Percentiles rank a stretch among this genome's conserved stretches.
phyloP scores from a whole-genome alignment of 495 filamentous ascomycete genomes.

The Articulospora tetracladia region DNA sequence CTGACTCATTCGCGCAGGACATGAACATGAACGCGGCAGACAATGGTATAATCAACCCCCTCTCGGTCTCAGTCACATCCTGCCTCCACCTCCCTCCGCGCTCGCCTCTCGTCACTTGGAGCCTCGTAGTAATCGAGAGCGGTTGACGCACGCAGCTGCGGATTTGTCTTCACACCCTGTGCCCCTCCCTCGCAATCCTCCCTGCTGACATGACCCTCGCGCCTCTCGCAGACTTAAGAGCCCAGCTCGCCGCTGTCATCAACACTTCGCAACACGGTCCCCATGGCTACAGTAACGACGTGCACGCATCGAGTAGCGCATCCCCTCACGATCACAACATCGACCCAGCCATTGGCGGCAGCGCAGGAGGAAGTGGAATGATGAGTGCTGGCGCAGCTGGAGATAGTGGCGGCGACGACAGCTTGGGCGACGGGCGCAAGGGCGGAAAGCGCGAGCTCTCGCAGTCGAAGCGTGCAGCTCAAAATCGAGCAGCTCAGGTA shows the following conservation, averaged over 20 bases:
- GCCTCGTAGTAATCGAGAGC: background rate
- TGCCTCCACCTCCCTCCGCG: background rate
- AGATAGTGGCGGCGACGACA: slow-evolving; percentile 24
- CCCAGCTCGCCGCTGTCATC: slow-evolving; percentile 28
- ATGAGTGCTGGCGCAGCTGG: slow-evolving; percentile 19
- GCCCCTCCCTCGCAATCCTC: background rate
- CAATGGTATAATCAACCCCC: slow-evolving; percentile 23
- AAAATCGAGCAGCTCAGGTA: slow-evolving; percentile 97
- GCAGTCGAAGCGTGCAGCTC: slow-evolving; percentile 91
- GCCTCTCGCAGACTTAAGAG: slow-evolving; percentile 27
- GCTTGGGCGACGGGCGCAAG: slow-evolving; percentile 22
- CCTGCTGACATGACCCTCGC: slow-evolving; percentile 23
- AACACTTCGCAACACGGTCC: slow-evolving; percentile 13
- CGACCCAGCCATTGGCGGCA: slow-evolving; percentile 31
- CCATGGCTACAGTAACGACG: slow-evolving; percentile 25
- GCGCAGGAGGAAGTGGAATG: slow-evolving; percentile 19
- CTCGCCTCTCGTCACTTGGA: background rate
- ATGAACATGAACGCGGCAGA: slow-evolving; percentile 24
- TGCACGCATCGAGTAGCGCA: slow-evolving; percentile 22
- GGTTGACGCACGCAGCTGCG: slow-evolving; percentile 3
- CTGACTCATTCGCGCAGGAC: slow-evolving; percentile 28
- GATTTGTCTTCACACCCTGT: background rate
- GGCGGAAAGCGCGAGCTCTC: slow-evolving; percentile 84
- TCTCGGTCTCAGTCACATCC: background rate
- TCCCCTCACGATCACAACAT: slow-evolving; percentile 32